A percentile compares a stretch with the other conserved stretches of the same genome.
These are phyloP conservation scores for Ministeria vibrans DNA, from an alignment of 78 protist species.

Conservation along the genomic window DNA sequence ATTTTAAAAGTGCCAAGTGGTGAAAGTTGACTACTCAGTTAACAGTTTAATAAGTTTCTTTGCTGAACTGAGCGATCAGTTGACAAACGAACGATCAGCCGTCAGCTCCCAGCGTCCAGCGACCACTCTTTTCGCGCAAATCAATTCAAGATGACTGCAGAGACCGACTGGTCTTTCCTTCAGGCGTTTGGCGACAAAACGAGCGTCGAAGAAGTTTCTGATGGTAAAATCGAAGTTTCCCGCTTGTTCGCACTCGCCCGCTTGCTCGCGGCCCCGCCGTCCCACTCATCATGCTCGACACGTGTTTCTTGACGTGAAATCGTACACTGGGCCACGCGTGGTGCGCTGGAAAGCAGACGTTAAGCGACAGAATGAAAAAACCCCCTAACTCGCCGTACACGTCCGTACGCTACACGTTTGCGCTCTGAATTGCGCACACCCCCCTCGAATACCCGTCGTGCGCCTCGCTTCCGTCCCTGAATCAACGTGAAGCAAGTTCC, in stretches of 20 bases:
- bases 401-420: too few relatives aligned
- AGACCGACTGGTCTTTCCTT: conserved; percentile 17
- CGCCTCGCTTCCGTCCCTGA: too few relatives aligned
- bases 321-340: background rate
- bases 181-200: conserved; percentile 44
- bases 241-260: background rate
- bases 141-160: background rate
- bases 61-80: background rate
- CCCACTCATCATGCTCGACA: too few relatives aligned
- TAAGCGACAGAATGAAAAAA: too few relatives aligned
- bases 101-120: background rate
- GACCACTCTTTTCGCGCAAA: background rate
- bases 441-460: too few relatives aligned
- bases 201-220: conserved; percentile 15
- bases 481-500: too few relatives aligned
- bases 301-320: background rate
- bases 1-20: too few relatives aligned
- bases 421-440: too few relatives aligned
- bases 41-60: too few relatives aligned
- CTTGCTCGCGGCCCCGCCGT: too few relatives aligned
- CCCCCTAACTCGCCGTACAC: too few relatives aligned
- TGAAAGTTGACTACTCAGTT: too few relatives aligned
- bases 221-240: background rate
- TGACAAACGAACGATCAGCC: background rate
- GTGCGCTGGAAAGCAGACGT: background rate